A percentile compares a stretch with the other conserved stretches of the same genome.
phyloP scores from a whole-genome alignment of 768 basidiomycete genomes.

The Hebeloma cylindrosporum region DNA sequence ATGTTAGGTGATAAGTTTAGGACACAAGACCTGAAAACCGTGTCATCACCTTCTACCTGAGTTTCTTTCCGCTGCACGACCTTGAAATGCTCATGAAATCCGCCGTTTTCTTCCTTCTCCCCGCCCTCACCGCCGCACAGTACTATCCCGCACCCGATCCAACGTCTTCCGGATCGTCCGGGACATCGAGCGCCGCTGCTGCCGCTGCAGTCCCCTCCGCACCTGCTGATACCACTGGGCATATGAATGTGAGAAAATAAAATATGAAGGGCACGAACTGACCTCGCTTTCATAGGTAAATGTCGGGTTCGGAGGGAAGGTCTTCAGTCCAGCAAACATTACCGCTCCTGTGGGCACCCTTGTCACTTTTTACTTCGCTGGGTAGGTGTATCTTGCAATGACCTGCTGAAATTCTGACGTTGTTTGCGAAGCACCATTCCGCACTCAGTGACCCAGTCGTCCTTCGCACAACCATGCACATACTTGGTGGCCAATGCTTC shows the following conservation, averaged over 20 bases:
- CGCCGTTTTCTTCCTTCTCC: slow-evolving; percentile 21
- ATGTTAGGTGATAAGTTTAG: slow-evolving; percentile 10
- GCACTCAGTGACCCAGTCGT: slow-evolving; percentile 60
- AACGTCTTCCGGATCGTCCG: no score
- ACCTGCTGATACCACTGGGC: slow-evolving; percentile 34
- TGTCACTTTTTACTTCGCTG: slow-evolving; percentile 55
- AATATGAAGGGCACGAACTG: background rate
- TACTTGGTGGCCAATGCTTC: slow-evolving; percentile 44
- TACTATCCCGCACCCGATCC: slow-evolving; percentile 27
- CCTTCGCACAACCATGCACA: slow-evolving; percentile 53
- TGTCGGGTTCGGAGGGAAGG: slow-evolving; percentile 36
- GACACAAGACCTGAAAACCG: slow-evolving; percentile 2
- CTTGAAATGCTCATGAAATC: slow-evolving; percentile 21
- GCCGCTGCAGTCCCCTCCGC: slow-evolving; percentile 37
- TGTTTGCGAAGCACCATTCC: slow-evolving; percentile 9
- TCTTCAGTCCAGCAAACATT: slow-evolving; percentile 47
- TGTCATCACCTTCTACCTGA: slow-evolving; percentile 15
- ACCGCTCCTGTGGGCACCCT: slow-evolving; percentile 48
- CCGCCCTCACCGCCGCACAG: slow-evolving; percentile 40
- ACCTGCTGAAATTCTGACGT: slow-evolving; percentile 2
- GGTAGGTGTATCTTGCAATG: slow-evolving; percentile 27
- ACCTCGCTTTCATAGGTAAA: slow-evolving; percentile 34
- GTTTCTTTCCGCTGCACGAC: slow-evolving; percentile 16
- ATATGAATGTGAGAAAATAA: slow-evolving; percentile 34
- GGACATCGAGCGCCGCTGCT: slow-evolving; percentile 22